Base-by-base conservation (phyloP, 768 basidiomycete genomes). In the Termitomyces sp. region DNA sequence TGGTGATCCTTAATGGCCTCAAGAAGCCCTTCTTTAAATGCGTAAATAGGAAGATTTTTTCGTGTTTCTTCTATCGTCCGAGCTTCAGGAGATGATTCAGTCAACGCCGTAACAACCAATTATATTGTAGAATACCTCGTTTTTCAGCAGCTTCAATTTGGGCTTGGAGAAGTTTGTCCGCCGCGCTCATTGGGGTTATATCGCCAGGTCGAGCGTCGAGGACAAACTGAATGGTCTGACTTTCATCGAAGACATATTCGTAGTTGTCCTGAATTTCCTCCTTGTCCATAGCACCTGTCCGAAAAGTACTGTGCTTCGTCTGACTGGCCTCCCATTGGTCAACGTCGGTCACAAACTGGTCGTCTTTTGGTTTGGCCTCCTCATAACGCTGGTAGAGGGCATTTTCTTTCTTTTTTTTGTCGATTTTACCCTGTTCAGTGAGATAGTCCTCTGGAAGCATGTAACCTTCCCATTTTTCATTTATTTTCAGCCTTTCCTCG, bases 221-320 rank as follows among this genome's bases (percentile, higher is more conserved):
- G 67, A 96, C 88, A 73, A 96, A 99, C 68, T 92, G 80, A 69
- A 99, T 98, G 22, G 93, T 94, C 73, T 97, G 96, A 65, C 86
- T 91, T 71, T 98, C 97, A 70, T 99, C 97, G 66, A 99, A 98
- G 46, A 99, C 96, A 69, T 94, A 99, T 57, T 98, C 96, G 66
- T 96, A 98, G 43, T 88, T 86, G 34, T 94, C 93, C 31, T 86
- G 84, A 20, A 90, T 59, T 59, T 90, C 87, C 42, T 72, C 80
- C 71, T 92, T 93, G 71, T 99, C 97, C 85, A 95, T 69, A 2
- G 97, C 94, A 29, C 97, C 94, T 3, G 87, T 88, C 69, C 84
- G 88, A 76, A 98, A 92, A 14, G 90, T 89, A 64, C 92, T 93
- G 66, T 93, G 87, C 55, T 82, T 79, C 26, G 94, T 90, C 73